These are phyloP conservation scores for Botrytis fragariae DNA, from an alignment of 2,329 filamentous ascomycete species.

Conservation along the genomic window DNA sequence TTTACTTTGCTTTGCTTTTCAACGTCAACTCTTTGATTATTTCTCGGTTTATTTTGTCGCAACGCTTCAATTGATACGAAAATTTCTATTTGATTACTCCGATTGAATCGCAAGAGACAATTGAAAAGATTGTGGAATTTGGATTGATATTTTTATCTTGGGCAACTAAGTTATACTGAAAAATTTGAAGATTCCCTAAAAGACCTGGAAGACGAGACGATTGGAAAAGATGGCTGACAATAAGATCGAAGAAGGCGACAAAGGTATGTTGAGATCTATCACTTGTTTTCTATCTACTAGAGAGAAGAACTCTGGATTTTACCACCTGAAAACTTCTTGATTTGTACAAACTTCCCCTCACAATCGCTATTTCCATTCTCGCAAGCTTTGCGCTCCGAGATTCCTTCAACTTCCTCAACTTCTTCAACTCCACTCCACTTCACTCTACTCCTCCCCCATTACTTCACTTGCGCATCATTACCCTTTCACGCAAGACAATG, in stretches of 20 bases:
- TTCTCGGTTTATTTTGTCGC: constrained; percentile 27
- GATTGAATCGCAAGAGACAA: constrained; percentile 24
- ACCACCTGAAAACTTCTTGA: not conserved
- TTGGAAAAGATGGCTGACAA: constrained; percentile 44
- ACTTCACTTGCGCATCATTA: not conserved
- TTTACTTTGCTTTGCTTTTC: constrained; percentile 23
- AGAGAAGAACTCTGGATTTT: not conserved
- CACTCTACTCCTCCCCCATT: not conserved
- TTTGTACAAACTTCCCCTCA: not conserved
- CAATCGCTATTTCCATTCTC: not conserved
- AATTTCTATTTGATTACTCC: constrained; percentile 21
- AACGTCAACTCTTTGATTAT: constrained; percentile 25
- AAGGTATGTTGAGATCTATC: constrained; percentile 41
- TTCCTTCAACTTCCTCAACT: not conserved
- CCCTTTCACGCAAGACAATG: not conserved
- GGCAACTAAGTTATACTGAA: not conserved
- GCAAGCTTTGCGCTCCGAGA: not conserved
- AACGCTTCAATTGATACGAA: constrained; percentile 29
- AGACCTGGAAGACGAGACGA: not conserved
- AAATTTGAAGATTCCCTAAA: not conserved
- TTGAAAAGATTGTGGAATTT: not conserved
- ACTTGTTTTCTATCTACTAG: not conserved
- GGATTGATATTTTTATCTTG: not conserved
- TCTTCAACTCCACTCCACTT: no score
- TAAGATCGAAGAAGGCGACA: constrained; percentile 50